phyloP scores from a whole-genome alignment of 192 early-diverging fungal species.

The Coemansia sp. region DNA sequence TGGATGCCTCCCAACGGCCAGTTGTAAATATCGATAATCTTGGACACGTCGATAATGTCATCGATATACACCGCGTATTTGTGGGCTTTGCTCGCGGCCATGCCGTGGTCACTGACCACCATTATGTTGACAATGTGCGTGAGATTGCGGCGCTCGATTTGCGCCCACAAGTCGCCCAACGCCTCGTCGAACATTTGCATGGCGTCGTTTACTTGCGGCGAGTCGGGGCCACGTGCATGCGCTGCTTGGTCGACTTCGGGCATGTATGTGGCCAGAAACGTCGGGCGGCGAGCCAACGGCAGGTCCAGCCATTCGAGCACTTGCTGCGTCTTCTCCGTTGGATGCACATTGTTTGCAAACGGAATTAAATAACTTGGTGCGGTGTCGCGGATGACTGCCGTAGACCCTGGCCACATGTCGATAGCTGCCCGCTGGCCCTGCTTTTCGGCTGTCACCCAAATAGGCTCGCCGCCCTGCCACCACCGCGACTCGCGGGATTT shows the following conservation, averaged over 20 bases:
- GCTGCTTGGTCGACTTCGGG: conserved; percentile 79
- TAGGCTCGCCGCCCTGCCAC: conserved; percentile 86
- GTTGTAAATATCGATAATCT: conserved; percentile 58
- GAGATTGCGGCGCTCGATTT: conserved; percentile 61
- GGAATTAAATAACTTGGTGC: conserved; percentile 68
- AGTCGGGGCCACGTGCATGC: conserved; percentile 72
- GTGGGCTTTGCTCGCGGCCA: conserved; percentile 58
- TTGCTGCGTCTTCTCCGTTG: conserved; percentile 59
- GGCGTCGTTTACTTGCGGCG: conserved; percentile 60
- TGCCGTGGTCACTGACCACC: conserved; percentile 86
- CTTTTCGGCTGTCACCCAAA: conserved; percentile 85
- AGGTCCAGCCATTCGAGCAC: conserved; percentile 79
- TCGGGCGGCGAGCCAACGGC: conserved; percentile 66
- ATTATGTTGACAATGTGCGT: conserved; percentile 65
- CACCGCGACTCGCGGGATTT: conserved; percentile 68
- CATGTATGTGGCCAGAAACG: conserved; percentile 75
- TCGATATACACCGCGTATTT: conserved; percentile 71
- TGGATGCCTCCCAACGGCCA: conserved; percentile 67
- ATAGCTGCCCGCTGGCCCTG: conserved; percentile 70
- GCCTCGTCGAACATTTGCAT: conserved; percentile 60
- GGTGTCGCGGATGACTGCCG: conserved; percentile 55
- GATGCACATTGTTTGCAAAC: conserved; percentile 52
- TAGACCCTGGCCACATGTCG: conserved; percentile 89
- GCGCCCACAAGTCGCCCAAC: conserved; percentile 60
- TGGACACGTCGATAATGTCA: conserved; percentile 63